These are phyloP conservation scores for Discostella stelligeroides DNA, from an alignment of 108 stramenopile genomes.

Conservation along the genomic window DNA sequence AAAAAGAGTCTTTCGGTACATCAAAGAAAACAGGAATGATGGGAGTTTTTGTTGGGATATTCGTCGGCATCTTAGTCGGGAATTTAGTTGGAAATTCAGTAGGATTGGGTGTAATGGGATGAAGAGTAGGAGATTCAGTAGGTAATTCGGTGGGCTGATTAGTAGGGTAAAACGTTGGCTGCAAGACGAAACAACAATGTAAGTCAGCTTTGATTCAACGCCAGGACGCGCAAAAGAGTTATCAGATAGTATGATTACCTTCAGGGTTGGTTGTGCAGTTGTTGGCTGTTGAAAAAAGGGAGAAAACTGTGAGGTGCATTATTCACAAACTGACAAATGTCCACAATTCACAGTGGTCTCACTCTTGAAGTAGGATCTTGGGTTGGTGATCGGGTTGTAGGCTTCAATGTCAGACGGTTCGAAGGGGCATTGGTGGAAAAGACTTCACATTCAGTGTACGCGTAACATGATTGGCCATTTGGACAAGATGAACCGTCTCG, in stretches of 20 bases:
- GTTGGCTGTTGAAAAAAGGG: neutral
- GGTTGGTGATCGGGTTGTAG: too few relatives aligned
- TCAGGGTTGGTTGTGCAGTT: too few relatives aligned
- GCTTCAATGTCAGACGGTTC: too few relatives aligned
- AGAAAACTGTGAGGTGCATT: too few relatives aligned
- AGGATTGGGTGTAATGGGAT: slow-evolving; percentile 23
- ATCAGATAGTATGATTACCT: too few relatives aligned
- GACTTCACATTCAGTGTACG: slow-evolving; percentile 76
- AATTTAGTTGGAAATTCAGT: slow-evolving; percentile 36
- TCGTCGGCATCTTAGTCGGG: slow-evolving; percentile 36
- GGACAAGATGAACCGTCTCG: slow-evolving; percentile 75
- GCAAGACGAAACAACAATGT: too few relatives aligned
- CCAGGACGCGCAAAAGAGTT: too few relatives aligned
- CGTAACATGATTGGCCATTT: slow-evolving; percentile 68
- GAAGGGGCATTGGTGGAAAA: too few relatives aligned
- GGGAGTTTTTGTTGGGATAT: slow-evolving; percentile 34
- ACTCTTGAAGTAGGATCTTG: too few relatives aligned
- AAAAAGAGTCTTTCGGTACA: slow-evolving; percentile 52
- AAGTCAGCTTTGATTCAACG: too few relatives aligned
- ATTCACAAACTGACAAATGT: too few relatives aligned
- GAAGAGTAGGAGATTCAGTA: slow-evolving; percentile 22
- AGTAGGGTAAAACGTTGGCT: neutral
- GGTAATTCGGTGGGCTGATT: slow-evolving; percentile 14
- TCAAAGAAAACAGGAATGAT: slow-evolving; percentile 42
- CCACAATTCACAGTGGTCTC: too few relatives aligned